phyloP scores from a whole-genome alignment of 116 monocot genomes.

The Zostera marina region DNA sequence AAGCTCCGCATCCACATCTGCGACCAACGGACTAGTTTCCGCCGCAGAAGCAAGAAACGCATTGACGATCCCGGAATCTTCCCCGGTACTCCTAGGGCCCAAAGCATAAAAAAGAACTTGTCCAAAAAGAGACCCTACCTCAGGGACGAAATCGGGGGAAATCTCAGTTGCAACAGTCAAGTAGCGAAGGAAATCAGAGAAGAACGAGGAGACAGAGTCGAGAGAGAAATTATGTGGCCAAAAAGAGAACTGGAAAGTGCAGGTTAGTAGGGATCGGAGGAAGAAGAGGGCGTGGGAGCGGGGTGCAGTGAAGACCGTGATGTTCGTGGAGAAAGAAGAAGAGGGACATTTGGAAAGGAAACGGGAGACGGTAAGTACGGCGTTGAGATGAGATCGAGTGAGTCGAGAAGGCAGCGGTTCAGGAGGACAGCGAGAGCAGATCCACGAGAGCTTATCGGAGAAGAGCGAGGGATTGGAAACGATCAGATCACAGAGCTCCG shows the following conservation, averaged over 20 bases:
- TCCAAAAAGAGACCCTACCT: constrained; percentile 21
- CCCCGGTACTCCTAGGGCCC: constrained; percentile 8
- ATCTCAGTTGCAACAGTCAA: constrained; percentile 22
- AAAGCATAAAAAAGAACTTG: constrained; percentile 25
- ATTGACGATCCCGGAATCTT: constrained; percentile 6
- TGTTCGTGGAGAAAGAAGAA: constrained; percentile 6
- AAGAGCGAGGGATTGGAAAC: constrained; percentile 51
- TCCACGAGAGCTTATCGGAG: constrained; percentile 85
- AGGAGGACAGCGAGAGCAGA: constrained; percentile 74
- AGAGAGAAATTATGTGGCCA: constrained; percentile 47
- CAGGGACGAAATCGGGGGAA: constrained; percentile 26
- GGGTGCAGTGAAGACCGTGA: constrained; percentile 21
- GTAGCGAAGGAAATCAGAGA: constrained; percentile 36
- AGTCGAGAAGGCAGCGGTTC: constrained; percentile 11
- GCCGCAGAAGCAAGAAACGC: constrained; percentile 12
- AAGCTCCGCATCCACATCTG: constrained; percentile 18
- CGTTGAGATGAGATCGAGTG: constrained; percentile 37
- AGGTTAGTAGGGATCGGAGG: constrained; percentile 30
- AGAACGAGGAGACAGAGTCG: constrained; percentile 24
- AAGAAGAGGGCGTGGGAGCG: constrained; percentile 38
- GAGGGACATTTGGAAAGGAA: constrained; percentile 27
- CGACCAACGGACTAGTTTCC: constrained; percentile 23
- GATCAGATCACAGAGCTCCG: constrained; percentile 86
- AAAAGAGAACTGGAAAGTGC: constrained; percentile 28
- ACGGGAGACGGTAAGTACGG: constrained; percentile 39